These are phyloP conservation scores for Podaxis carcinomalis DNA, from an alignment of 768 basidiomycete species.

Conservation along the genomic window DNA sequence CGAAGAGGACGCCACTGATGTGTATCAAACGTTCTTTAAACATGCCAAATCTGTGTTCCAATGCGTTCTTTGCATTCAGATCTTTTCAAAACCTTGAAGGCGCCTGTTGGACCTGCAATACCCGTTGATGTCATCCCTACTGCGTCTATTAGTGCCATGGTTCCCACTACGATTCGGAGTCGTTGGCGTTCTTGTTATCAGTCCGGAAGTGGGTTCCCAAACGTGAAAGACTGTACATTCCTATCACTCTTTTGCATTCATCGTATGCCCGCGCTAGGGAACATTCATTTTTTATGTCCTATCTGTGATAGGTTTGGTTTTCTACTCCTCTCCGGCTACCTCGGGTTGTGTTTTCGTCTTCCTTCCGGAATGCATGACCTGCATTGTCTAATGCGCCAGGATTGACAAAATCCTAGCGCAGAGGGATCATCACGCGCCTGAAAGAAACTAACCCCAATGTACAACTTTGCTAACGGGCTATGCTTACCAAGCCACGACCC, in stretches of 20 bases:
- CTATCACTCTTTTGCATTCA: neutral
- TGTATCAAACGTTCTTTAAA: neutral
- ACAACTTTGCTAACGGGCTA: neutral
- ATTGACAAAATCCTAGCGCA: neutral
- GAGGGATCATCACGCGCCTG: neutral
- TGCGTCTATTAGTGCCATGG: neutral
- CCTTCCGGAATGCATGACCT: neutral
- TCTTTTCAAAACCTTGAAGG: neutral
- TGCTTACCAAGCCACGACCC: neutral
- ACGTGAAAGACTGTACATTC: neutral
- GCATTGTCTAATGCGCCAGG: neutral
- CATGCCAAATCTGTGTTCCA: neutral
- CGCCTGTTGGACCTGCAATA: neutral
- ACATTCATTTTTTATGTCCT: neutral
- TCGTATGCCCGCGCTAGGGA: neutral
- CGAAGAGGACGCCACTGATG: neutral
- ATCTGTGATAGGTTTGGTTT: neutral
- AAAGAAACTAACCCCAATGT: neutral
- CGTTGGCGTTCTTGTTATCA: neutral
- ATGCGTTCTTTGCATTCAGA: neutral
- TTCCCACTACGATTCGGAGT: neutral
- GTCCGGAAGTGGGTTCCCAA: neutral
- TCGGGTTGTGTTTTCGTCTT: neutral
- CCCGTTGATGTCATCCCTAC: neutral
- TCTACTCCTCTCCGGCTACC: neutral